These are phyloP conservation scores for Chytriomyces hyalinus DNA, from an alignment of 192 early-diverging fungal genomes.

Conservation along the genomic window DNA sequence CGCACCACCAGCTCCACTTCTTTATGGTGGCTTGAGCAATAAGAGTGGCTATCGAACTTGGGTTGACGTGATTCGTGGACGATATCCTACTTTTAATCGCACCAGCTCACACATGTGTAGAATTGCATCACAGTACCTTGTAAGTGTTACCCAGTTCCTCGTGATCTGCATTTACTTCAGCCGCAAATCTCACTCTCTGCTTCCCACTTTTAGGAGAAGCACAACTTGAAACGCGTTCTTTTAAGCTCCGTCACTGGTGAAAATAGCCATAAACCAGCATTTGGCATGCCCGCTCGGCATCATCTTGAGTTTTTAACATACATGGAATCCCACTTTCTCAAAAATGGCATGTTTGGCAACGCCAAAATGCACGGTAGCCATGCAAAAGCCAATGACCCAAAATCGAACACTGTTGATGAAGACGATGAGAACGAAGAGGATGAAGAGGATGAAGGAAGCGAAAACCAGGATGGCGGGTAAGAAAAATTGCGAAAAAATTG, in stretches of 20 bases:
- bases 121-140: not conserved
- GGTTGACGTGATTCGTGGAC: not conserved
- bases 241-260: not conserved
- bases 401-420: not conserved
- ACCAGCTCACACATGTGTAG: slow-evolving; percentile 4
- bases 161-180: not conserved
- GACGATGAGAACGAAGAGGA: not conserved
- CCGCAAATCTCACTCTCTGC: not conserved
- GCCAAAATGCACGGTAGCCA: no score
- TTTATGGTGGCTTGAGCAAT: not conserved
- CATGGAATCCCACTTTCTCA: no score
- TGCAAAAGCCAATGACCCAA: no score
- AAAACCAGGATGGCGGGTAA: not conserved
- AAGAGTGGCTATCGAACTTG: not conserved
- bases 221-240: not conserved
- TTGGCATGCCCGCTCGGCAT: not conserved
- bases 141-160: not conserved
- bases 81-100: not conserved
- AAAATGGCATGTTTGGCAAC: no score
- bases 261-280: not conserved
- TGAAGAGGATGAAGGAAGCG: not conserved
- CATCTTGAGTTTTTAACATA: no score
- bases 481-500: not conserved
- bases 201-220: not conserved
- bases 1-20: not conserved